phyloP scores from a whole-genome alignment of 2,329 filamentous ascomycete species.

The Colletotrichum coccodes region DNA sequence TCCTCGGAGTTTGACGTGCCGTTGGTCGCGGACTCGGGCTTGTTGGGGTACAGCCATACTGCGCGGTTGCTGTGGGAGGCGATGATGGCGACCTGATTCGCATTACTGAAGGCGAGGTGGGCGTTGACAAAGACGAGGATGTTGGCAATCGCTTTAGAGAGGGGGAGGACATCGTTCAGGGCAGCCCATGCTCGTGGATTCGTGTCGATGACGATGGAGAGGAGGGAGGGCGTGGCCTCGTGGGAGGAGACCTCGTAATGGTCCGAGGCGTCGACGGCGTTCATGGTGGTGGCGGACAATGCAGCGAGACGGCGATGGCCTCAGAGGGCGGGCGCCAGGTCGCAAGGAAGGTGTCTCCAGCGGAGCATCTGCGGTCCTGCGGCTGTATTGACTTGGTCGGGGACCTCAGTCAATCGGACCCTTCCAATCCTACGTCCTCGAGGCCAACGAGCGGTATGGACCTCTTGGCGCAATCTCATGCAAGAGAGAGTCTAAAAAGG shows the following conservation, averaged over 20 bases:
- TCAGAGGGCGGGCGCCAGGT: slow-evolving; percentile 26
- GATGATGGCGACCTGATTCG: slow-evolving; percentile 91
- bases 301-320: slow-evolving; percentile 16
- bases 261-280: slow-evolving; percentile 66
- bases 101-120: slow-evolving; percentile 92
- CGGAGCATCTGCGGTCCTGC: slow-evolving; percentile 20
- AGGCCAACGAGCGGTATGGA: not conserved
- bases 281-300: slow-evolving; percentile 52
- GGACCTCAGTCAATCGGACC: not conserved
- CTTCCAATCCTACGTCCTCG: slow-evolving; percentile 8
- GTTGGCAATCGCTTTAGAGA: slow-evolving; percentile 86
- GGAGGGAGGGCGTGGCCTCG: slow-evolving; percentile 78
- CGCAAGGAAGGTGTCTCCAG: slow-evolving; percentile 20
- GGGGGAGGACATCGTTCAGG: slow-evolving; percentile 77
- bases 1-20: slow-evolving; percentile 56
- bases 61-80: slow-evolving; percentile 89
- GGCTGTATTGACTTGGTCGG: not conserved
- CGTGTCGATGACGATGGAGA: slow-evolving; percentile 93
- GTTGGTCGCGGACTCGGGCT: slow-evolving; percentile 39
- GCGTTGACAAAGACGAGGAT: slow-evolving; percentile 97
- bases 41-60: slow-evolving; percentile 85
- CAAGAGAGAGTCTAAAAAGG: not conserved
- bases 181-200: slow-evolving; percentile 95
- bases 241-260: slow-evolving; percentile 67
- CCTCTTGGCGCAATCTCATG: slow-evolving; percentile 18